Conservation (phyloP, 1,284 basidiomycete genomes). For the Xerocomus amazonicus region DNA sequence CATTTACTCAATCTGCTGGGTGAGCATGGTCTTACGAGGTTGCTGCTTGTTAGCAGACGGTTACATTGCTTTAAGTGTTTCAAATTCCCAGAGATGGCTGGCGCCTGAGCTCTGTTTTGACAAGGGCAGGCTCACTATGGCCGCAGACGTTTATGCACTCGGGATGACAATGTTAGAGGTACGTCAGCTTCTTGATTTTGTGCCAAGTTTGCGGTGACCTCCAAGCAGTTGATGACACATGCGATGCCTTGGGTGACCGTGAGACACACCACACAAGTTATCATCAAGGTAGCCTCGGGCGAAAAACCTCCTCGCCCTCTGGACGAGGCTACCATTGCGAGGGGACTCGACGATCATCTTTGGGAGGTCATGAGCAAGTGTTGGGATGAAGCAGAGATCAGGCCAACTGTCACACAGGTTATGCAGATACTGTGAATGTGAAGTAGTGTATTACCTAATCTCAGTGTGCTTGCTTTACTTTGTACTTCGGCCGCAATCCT, state of each 20-base stretch:
- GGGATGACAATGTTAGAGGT: slow-evolving; percentile 58
- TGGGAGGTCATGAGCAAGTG: slow-evolving; percentile 45
- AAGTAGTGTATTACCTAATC: slow-evolving; percentile 14
- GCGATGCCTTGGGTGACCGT: slow-evolving; percentile 45
- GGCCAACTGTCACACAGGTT: slow-evolving; percentile 44
- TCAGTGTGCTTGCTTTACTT: too few relatives aligned
- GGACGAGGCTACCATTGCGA: slow-evolving; percentile 31
- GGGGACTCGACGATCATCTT: slow-evolving; percentile 46
- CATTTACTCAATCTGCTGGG: slow-evolving; percentile 52
- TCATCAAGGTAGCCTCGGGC: slow-evolving; percentile 41
- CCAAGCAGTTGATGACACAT: slow-evolving; percentile 46
- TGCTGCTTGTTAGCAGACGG: background rate
- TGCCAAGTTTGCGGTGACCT: background rate
- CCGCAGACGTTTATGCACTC: slow-evolving; percentile 51
- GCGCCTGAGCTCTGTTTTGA: slow-evolving; percentile 55
- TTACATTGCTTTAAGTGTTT: slow-evolving; percentile 20
- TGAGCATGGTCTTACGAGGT: slow-evolving; percentile 10
- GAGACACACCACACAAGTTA: slow-evolving; percentile 47
- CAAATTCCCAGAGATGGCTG: slow-evolving; percentile 45
- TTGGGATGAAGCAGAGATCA: slow-evolving; percentile 37
- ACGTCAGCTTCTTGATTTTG: background rate
- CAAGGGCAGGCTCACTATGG: slow-evolving; percentile 43
- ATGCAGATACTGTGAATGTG: slow-evolving; percentile 26
- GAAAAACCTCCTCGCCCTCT: slow-evolving; percentile 42
- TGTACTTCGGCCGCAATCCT: background rate